Percentiles rank a stretch among this genome's conserved stretches.
Conservation (phyloP, 768 basidiomycete species). For the Pisolithus albus region DNA sequence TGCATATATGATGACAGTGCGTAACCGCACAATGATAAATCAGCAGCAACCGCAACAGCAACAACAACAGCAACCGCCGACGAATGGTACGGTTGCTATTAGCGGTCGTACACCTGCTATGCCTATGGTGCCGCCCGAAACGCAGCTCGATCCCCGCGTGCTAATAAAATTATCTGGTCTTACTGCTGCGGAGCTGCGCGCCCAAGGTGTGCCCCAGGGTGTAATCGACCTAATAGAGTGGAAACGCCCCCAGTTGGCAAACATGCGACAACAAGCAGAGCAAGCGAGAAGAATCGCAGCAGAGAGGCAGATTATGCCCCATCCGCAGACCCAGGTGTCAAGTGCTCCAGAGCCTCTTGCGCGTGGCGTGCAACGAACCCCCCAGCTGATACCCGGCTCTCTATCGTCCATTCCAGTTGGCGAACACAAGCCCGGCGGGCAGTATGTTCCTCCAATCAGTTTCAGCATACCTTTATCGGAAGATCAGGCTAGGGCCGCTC, state of each 20-base stretch:
- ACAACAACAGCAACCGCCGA: slow-evolving; percentile 11
- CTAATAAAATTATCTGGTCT: slow-evolving; percentile 20
- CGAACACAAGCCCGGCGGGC: slow-evolving; percentile 15
- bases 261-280: slow-evolving; percentile 14
- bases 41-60: slow-evolving; percentile 5
- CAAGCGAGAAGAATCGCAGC: slow-evolving; percentile 15
- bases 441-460: slow-evolving; percentile 6
- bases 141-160: slow-evolving; percentile 29
- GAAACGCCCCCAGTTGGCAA: slow-evolving; percentile 33
- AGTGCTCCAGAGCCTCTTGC: slow-evolving; percentile 17
- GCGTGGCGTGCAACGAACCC: slow-evolving; percentile 13
- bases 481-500: slow-evolving; percentile 25
- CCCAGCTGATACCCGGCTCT: slow-evolving; percentile 8
- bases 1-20: slow-evolving; percentile 41
- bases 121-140: slow-evolving; percentile 13
- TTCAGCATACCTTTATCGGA: slow-evolving; percentile 16
- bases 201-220: slow-evolving; percentile 40
- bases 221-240: slow-evolving; percentile 53
- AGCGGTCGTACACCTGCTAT: slow-evolving; percentile 7
- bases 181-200: slow-evolving; percentile 46
- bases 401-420: slow-evolving; percentile 6
- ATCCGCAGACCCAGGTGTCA: slow-evolving; percentile 12
- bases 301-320: slow-evolving; percentile 15
- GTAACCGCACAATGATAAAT: slow-evolving; percentile 8
- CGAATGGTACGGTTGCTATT: slow-evolving; percentile 8